Percentiles rank a stretch among this genome's conserved stretches.
phyloP scores from a whole-genome alignment of 208 protist species.

The Trichomonas vaginalis region DNA sequence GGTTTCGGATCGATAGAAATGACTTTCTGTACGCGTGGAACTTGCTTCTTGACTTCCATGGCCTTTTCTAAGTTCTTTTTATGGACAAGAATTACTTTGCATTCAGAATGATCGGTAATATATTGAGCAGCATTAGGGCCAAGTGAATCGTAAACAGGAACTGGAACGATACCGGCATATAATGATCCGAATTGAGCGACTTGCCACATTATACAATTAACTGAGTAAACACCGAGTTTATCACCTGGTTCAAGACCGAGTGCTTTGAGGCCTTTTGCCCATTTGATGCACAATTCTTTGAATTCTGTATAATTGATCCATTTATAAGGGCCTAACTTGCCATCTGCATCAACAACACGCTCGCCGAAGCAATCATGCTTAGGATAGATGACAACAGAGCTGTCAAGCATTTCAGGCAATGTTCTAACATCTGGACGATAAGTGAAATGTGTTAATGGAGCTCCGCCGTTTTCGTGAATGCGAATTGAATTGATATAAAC shows the following conservation, averaged over 20 bases:
- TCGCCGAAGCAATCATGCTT: neutral
- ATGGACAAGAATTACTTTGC: neutral
- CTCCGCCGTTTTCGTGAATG: neutral
- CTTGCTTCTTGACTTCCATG: neutral
- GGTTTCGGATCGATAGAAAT: neutral
- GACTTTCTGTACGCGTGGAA: neutral
- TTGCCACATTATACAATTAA: neutral
- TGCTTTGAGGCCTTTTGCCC: neutral
- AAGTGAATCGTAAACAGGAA: slow-evolving; percentile 14
- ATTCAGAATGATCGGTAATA: neutral
- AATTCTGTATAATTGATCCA: neutral
- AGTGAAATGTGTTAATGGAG: neutral
- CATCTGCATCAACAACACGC: neutral
- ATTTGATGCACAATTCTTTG: neutral
- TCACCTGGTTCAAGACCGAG: neutral
- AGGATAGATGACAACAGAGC: neutral
- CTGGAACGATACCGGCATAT: neutral
- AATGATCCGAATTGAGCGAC: neutral
- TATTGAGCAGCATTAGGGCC: neutral
- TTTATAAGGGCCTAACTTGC: neutral
- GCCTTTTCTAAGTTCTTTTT: neutral
- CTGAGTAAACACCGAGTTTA: neutral
- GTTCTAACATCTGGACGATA: neutral
- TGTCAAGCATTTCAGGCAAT: neutral
- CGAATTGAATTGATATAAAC: neutral